Conservation (phyloP, 116 monocot genomes). For the Thalassia testudinum region DNA sequence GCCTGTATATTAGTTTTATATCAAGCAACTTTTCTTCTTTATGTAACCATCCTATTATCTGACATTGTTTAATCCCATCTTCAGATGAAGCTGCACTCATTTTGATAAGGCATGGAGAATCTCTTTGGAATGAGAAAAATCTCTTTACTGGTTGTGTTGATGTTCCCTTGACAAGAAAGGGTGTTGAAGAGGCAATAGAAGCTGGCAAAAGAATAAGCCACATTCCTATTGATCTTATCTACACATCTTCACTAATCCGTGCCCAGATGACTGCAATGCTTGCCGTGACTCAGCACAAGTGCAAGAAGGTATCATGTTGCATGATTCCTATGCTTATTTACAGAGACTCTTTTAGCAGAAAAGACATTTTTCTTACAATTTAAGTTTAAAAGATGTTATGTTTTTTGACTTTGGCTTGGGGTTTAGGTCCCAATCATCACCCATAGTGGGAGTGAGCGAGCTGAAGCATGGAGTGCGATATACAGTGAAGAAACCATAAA, state of each 20-base stretch:
- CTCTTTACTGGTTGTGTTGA: conserved; percentile 98
- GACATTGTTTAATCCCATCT: background rate
- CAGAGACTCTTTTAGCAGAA: background rate
- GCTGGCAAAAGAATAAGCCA: conserved; percentile 87
- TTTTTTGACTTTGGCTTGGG: background rate
- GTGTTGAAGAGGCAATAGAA: conserved; percentile 97
- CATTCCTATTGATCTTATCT: conserved; percentile 89
- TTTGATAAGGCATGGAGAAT: conserved; percentile 90
- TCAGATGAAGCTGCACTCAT: conserved; percentile 94
- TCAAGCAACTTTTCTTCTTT: too few species aligned
- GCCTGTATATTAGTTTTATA: too few species aligned
- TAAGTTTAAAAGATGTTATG: background rate
- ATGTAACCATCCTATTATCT: too few species aligned
- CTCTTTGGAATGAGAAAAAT: conserved; percentile 97
- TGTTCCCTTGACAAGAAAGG: conserved; percentile 85
- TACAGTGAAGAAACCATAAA: conserved; percentile 71
- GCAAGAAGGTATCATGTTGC: conserved; percentile 52
- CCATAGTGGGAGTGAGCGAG: conserved; percentile 69
- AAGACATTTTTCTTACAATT: background rate
- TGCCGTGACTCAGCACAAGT: conserved; percentile 93
- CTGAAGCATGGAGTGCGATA: conserved; percentile 56
- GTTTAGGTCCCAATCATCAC: conserved; percentile 76
- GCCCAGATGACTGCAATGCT: conserved; percentile 99
- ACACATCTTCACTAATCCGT: conserved; percentile 82
- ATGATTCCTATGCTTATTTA: background rate